A percentile compares a stretch with the other conserved stretches of the same genome.
Conservation (phyloP, 169 alveolate genomes). For the Theileria orientalis region DNA sequence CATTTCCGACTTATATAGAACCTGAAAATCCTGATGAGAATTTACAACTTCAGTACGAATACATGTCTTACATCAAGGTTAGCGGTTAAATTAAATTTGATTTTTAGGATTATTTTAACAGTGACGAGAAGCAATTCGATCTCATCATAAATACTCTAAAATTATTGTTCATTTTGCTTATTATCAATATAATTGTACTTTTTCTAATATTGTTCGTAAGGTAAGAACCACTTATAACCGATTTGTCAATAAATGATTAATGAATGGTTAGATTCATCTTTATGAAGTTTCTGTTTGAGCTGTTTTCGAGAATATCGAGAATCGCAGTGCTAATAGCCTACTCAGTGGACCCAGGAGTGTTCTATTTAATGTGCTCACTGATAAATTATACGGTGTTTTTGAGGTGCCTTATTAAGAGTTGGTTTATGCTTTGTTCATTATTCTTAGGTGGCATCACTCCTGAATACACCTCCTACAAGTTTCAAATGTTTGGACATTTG, state of each 20-base stretch:
- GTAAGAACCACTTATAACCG: neutral
- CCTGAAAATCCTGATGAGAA: constrained; percentile 14
- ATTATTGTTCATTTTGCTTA: constrained; percentile 14
- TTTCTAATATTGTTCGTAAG: constrained; percentile 14
- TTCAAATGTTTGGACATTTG: constrained; percentile 11
- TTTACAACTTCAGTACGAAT: neutral
- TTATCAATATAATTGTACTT: neutral
- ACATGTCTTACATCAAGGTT: constrained; percentile 19
- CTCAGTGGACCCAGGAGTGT: constrained; percentile 54
- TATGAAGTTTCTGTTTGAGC: constrained; percentile 49
- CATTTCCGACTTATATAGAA: constrained; percentile 13
- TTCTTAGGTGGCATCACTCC: neutral
- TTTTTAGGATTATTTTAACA: constrained; percentile 17
- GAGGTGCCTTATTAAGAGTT: constrained; percentile 25
- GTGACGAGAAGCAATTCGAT: constrained; percentile 14
- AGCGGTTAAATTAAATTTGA: neutral
- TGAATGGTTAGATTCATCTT: constrained; percentile 30
- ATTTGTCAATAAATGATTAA: neutral
- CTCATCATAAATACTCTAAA: constrained; percentile 28
- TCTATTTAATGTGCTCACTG: constrained; percentile 56
- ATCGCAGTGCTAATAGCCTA: constrained; percentile 51
- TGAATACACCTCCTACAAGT: constrained; percentile 5
- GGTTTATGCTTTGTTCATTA: neutral
- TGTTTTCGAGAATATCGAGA: constrained; percentile 44
- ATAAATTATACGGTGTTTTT: constrained; percentile 33